Evolutionary conservation across 176 grass and related monocot genomes (phyloP), one percentile per base, ranked within the genome.

Genomic region (Chrysopogon serrulatus): DNA sequence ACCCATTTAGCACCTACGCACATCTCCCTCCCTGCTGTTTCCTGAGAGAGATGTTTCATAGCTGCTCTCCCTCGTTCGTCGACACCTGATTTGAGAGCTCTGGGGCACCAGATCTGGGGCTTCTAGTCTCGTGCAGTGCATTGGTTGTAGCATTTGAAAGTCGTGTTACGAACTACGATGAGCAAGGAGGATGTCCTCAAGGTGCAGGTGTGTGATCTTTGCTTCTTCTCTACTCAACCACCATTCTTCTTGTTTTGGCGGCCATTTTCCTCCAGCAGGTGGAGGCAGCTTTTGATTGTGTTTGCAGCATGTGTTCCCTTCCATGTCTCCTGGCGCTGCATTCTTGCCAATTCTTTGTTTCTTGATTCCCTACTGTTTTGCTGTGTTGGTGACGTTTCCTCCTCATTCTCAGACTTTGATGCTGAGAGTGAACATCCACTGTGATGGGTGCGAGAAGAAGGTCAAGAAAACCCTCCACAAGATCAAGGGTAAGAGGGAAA

Each of bases 401-500:
- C 33, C 26, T 17, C 28, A 11, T 78, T 26, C 85, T 21, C 82
- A 93, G 91, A 90, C 82, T 1, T 79, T 78, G 68, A 71, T 88
- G 42, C 66, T 90, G 34, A 90, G 90, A 65, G 91, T 93, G 23
- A 87, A 90, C 85, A 90, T 93, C 4, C 88, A 93, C 72, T 90
- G 88, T 21, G 88, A 93, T 39, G 88, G 88, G 17, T 93, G 91
- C 64, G 84, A 82, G 80, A 88, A 85, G 88, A 93, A 93, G 77
- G 87, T 90, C 30, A 93, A 88, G 87, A 93, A 93, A 65, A 71
- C 90, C 21, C 84, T 93, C 54, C 87, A 90, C 43, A 90, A 93
- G 84, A 87, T 93, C 44, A 84, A 93, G 36, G 91, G 88, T 93
- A 67, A 36, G 14, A 73, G 16, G 0, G 4, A 1, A 5, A 5